A percentile compares a stretch with the other conserved stretches of the same genome.
Conservation (phyloP, 2,329 filamentous ascomycete genomes). For the Penicillium janthinellum region DNA sequence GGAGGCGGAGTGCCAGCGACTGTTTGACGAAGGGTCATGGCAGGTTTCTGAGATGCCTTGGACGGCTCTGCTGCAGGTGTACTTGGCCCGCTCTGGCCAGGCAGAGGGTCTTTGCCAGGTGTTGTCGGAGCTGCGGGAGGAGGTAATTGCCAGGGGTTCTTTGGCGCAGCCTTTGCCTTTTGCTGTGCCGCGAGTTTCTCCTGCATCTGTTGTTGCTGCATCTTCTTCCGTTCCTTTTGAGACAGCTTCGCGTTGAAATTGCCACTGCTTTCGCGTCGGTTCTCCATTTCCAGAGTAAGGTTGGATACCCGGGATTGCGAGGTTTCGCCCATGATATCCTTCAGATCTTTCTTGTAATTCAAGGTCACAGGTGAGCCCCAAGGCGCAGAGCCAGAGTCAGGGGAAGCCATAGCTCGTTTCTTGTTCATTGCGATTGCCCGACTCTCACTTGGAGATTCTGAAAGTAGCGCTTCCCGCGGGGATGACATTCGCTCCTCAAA, state of each 20-base stretch:
- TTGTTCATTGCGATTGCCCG: conserved; percentile 22
- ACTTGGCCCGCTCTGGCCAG: conserved; percentile 35
- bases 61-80: conserved; percentile 15
- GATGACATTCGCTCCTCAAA: conserved; percentile 35
- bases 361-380: conserved; percentile 59
- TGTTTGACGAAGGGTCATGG: conserved; percentile 65
- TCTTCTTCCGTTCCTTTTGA: conserved; percentile 87
- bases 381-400: conserved; percentile 44
- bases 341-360: conserved; percentile 69
- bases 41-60: conserved; percentile 43
- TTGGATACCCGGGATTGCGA: conserved; percentile 55
- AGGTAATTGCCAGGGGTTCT: conserved; percentile 66
- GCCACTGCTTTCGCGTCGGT: conserved; percentile 45
- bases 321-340: conserved; percentile 71
- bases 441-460: conserved; percentile 30
- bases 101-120: conserved; percentile 35
- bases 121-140: conserved; percentile 19
- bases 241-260: conserved; percentile 66
- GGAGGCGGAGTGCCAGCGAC: conserved; percentile 50
- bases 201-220: conserved; percentile 67
- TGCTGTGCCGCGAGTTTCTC: conserved; percentile 40
- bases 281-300: conserved; percentile 55
- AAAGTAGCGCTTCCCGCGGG: conserved; percentile 17
- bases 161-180: conserved; percentile 38
- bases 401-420: conserved; percentile 29